Conservation (phyloP, 805 yeast species). For the Candida nitratophila region DNA sequence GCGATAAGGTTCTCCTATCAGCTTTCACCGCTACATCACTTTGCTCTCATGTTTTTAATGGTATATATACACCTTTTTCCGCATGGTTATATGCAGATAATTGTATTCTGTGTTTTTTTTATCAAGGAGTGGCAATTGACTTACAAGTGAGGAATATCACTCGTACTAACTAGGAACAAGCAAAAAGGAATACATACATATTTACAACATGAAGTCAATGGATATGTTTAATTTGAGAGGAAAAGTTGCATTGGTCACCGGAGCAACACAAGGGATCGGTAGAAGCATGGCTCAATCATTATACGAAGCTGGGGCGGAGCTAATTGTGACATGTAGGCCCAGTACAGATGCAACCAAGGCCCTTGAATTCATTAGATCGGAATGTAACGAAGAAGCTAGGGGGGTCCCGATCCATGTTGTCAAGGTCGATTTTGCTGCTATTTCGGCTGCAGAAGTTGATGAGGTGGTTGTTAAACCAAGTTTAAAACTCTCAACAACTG, state of each 20-base stretch:
- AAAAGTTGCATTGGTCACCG: constrained; percentile 37
- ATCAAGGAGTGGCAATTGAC: too few relatives aligned
- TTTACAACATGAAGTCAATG: constrained; percentile 1
- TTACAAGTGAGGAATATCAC: too few relatives aligned
- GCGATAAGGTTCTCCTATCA: too few relatives aligned
- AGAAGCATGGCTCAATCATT: constrained; percentile 42
- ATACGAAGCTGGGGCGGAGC: constrained; percentile 41
- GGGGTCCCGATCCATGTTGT: constrained; percentile 18
- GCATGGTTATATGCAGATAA: too few relatives aligned
- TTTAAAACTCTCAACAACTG: constrained; percentile 20
- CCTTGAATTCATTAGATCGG: constrained; percentile 9
- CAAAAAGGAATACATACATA: too few relatives aligned
- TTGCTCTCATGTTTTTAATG: too few relatives aligned
- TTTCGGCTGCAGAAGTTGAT: constrained; percentile 23
- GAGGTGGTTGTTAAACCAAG: constrained; percentile 23
- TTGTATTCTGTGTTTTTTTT: too few relatives aligned
- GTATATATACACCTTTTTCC: too few relatives aligned
- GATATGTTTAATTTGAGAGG: constrained; percentile 30
- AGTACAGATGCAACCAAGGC: constrained; percentile 23
- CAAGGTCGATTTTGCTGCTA: constrained; percentile 20
- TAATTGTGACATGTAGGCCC: constrained; percentile 31
- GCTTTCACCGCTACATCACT: too few relatives aligned
- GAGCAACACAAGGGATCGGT: constrained; percentile 52
- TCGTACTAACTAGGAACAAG: too few relatives aligned
- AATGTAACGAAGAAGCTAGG: constrained; percentile 22